A percentile compares a stretch with the other conserved stretches of the same genome.
Conservation (phyloP, 1,139 yeast genomes). For the Scheffersomyces insectosa region DNA sequence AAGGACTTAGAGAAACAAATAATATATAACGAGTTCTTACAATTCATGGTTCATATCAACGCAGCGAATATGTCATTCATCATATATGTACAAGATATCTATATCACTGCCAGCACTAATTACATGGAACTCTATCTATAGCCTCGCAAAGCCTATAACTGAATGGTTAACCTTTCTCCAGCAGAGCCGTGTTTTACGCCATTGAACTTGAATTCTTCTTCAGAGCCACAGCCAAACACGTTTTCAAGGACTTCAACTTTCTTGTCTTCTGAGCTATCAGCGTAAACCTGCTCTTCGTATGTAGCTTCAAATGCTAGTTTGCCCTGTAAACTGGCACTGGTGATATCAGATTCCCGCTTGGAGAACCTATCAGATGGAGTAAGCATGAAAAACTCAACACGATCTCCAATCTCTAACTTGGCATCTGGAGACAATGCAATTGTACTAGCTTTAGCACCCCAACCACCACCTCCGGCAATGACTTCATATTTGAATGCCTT, state of each 20-base stretch:
- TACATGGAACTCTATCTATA: too few relatives aligned
- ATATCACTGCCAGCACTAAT: neutral
- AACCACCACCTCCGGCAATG: constrained; percentile 66
- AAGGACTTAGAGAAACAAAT: too few relatives aligned
- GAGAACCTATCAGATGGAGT: constrained; percentile 35
- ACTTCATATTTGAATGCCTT: constrained; percentile 40
- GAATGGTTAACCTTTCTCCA: constrained; percentile 35
- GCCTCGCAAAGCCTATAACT: neutral
- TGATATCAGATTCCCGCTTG: neutral
- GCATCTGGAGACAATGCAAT: constrained; percentile 62
- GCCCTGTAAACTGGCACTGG: neutral
- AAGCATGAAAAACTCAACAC: constrained; percentile 49
- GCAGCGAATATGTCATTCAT: too few relatives aligned
- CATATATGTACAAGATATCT: neutral
- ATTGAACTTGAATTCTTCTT: constrained; percentile 42
- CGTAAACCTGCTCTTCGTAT: constrained; percentile 28
- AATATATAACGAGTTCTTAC: neutral
- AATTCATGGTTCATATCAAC: neutral
- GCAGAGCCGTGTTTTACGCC: constrained; percentile 41
- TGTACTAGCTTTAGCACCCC: constrained; percentile 64
- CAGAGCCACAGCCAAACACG: constrained; percentile 49
- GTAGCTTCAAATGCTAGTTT: constrained; percentile 30
- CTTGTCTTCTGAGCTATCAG: constrained; percentile 4
- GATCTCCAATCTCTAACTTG: constrained; percentile 42
- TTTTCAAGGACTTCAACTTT: constrained; percentile 16